Evolutionary conservation across 441 rosid species (phyloP).

Genomic region (Croton setiger): DNA sequence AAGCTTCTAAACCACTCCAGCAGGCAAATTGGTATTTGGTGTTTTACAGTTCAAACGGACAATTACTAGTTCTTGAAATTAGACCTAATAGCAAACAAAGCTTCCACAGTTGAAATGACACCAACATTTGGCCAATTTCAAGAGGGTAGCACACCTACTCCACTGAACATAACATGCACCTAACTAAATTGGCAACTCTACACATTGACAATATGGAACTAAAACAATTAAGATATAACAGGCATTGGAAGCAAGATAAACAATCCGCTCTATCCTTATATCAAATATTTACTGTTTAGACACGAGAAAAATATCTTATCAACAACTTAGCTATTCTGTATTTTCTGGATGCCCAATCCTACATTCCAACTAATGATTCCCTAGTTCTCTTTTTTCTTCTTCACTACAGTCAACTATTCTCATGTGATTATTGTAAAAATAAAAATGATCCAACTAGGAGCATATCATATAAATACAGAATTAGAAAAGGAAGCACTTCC

Average conservation of each 20-base stretch:
- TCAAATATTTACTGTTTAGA: background rate
- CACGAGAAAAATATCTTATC: background rate
- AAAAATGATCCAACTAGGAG: background rate
- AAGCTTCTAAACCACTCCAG: slow-evolving; percentile 2
- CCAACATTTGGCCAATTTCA: background rate
- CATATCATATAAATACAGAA: background rate
- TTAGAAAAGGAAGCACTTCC: background rate
- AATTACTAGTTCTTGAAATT: background rate
- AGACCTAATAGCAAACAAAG: background rate
- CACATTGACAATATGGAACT: background rate
- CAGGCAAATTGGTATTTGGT: background rate
- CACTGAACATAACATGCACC: slow-evolving; percentile 1
- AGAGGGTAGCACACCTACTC: background rate
- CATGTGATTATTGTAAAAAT: background rate
- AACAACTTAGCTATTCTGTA: background rate
- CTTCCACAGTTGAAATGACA: background rate
- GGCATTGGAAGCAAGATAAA: background rate
- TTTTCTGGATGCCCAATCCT: background rate
- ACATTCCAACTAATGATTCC: background rate
- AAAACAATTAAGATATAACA: background rate
- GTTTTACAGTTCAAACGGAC: background rate
- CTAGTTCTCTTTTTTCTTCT: background rate
- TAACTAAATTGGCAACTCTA: background rate
- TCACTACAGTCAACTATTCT: background rate
- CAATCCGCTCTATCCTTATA: background rate